Evolutionary conservation across 2,329 filamentous ascomycete species (phyloP), one percentile per base, ranked within the genome.

Genomic region (Parasarocladium wereldwijsianum): DNA sequence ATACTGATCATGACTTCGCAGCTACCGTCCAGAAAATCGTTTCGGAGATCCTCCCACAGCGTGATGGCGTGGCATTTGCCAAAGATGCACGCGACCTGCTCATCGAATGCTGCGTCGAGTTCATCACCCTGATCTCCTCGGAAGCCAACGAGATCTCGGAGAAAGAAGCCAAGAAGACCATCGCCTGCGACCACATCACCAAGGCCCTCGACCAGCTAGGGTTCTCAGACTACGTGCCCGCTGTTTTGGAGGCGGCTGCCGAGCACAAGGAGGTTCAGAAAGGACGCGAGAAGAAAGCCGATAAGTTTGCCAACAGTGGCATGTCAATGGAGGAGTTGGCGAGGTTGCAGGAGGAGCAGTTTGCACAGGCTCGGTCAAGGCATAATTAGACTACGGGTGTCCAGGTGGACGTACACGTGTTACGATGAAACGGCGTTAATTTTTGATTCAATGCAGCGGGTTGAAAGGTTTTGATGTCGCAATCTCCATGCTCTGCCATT

Each of bases 91-190:
- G 90, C 36, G 90, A 98, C 49, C 66, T 96, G 3, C 66, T 98
- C 31, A 98, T 98, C 46, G 90, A 96, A 61, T 96, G 90, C 60
- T 98, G 90, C 49, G 87, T 98, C 46, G 90, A 98, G 55, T 98
- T 98, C 55, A 94, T 98, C 54, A 96, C 90, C 12, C 72, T 98
- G 46, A 81, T 98, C 43, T 94, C 86, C n/a, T 93, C 84, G 27
- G 87, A 98, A 60, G 90, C 90, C 38, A 98, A 98, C 55, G 90
- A 98, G 46, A 98, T 98, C 40, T 92, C 86, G 9, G 90, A 98
- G 53, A 93, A 93, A 55, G 90, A 98, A 48, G 84, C 86, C 29
- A 98, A 98, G 64, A 98, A 98, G 68, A 98, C 90, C 4, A 98
- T 98, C 43, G 87, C 87, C 9, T 93, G 84, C 53, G 90, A 98